Evolutionary conservation across 352 stramenopile genomes (phyloP).

Genomic region (Globisporangium alternatum): DNA sequence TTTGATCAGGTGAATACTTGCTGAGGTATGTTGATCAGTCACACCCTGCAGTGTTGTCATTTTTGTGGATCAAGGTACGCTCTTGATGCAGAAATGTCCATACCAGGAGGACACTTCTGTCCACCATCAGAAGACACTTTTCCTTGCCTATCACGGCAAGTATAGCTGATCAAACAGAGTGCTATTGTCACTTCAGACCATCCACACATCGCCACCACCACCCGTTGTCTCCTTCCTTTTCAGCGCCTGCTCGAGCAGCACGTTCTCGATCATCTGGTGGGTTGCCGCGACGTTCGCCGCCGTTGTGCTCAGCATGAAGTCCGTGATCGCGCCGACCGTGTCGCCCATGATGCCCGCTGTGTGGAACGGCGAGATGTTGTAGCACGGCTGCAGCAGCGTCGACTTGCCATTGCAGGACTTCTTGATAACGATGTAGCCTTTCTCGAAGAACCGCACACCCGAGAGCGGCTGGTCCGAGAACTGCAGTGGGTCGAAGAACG

Average conservation of each 20-base stretch:
- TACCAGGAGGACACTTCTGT: not conserved
- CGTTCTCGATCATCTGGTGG: slow-evolving; percentile 26
- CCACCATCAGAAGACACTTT: not conserved
- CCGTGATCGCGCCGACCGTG: slow-evolving; percentile 20
- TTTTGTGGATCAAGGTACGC: not conserved
- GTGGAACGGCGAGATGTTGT: slow-evolving; percentile 23
- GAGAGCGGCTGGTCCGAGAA: slow-evolving; percentile 39
- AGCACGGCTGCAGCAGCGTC: slow-evolving; percentile 22
- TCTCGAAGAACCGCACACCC: slow-evolving; percentile 37
- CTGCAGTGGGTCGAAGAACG: slow-evolving; percentile 39
- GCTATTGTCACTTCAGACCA: not conserved
- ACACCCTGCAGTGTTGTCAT: not conserved
- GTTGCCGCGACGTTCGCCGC: slow-evolving; percentile 21
- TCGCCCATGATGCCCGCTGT: not conserved
- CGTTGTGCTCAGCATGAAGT: slow-evolving; percentile 24
- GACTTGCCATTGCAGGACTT: not conserved
- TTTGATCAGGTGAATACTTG: slow-evolving; percentile 1
- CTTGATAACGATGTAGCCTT: slow-evolving; percentile 38
- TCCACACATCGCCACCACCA: not conserved
- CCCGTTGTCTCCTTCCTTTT: not conserved
- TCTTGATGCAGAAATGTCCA: not conserved
- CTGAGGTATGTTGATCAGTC: not conserved
- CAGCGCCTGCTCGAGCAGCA: slow-evolving; percentile 16
- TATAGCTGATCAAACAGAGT: no score
- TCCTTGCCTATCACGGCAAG: not conserved